Percentiles rank a stretch among this genome's conserved stretches.
phyloP scores from a whole-genome alignment of 2,329 filamentous ascomycete genomes.

The Helicocarpus griseus region DNA sequence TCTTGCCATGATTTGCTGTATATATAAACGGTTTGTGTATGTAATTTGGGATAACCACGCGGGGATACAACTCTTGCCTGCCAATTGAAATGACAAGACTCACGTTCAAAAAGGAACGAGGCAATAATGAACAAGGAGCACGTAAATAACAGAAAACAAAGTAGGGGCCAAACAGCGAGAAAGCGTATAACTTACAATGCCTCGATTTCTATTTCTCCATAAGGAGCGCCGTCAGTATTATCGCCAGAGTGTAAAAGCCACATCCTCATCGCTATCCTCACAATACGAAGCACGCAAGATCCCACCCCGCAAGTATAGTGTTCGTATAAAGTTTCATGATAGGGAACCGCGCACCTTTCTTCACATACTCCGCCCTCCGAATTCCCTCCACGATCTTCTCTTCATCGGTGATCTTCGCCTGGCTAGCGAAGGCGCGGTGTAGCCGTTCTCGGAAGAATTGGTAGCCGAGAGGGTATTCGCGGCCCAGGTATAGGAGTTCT shows the following conservation, averaged over 20 bases:
- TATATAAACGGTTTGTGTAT: slow-evolving; percentile 9
- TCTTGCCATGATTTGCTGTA: slow-evolving; percentile 11
- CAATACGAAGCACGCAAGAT: not conserved
- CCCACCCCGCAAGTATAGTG: not conserved
- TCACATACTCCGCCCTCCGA: slow-evolving; percentile 72
- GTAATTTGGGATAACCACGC: not conserved
- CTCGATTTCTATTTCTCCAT: slow-evolving; percentile 63
- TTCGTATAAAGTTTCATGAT: too few species aligned
- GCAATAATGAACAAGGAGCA: not conserved
- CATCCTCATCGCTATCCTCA: too few species aligned
- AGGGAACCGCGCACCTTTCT: slow-evolving; percentile 56
- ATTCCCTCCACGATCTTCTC: slow-evolving; percentile 68
- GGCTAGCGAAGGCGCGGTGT: slow-evolving; percentile 75
- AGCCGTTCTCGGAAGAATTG: slow-evolving; percentile 70
- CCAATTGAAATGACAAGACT: not conserved
- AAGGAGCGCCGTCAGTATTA: too few species aligned
- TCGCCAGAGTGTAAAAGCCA: too few species aligned
- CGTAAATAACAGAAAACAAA: not conserved
- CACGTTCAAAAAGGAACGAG: not conserved
- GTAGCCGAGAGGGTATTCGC: slow-evolving; percentile 79
- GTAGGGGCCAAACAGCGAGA: not conserved
- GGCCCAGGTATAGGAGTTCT: slow-evolving; percentile 79
- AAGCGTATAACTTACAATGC: slow-evolving; percentile 58
- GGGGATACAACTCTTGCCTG: not conserved
- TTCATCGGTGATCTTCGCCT: slow-evolving; percentile 60